A percentile compares a stretch with the other conserved stretches of the same genome.
Conservation (phyloP, 495 filamentous ascomycete species). For the Podospora australis region DNA sequence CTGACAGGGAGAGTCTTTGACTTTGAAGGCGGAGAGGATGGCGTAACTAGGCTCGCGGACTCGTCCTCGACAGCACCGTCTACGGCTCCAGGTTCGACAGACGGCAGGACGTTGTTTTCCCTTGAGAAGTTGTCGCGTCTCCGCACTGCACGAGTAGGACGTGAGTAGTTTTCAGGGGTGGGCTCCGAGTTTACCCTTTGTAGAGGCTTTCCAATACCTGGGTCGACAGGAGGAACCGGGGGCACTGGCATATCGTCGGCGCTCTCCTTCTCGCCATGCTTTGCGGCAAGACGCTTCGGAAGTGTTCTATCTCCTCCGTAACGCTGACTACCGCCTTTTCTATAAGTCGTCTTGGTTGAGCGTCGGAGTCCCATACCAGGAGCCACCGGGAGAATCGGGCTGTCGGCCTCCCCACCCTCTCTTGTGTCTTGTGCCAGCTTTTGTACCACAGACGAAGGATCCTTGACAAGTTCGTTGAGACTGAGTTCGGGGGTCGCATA, state of each 20-base stretch:
- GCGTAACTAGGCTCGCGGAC: slow-evolving; percentile 6
- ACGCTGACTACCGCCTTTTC: slow-evolving; percentile 65
- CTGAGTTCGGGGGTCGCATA: slow-evolving; percentile 50
- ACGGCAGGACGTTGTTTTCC: slow-evolving; percentile 16
- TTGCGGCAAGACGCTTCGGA: slow-evolving; percentile 60
- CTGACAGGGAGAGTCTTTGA: slow-evolving; percentile 20
- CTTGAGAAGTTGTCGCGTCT: slow-evolving; percentile 38
- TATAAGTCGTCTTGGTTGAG: slow-evolving; percentile 88
- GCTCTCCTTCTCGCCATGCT: slow-evolving; percentile 52
- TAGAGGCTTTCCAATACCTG: slow-evolving; percentile 48
- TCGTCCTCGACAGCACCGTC: slow-evolving; percentile 17
- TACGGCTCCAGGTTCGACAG: background rate
- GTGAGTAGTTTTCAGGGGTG: slow-evolving; percentile 51
- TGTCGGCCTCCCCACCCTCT: slow-evolving; percentile 52
- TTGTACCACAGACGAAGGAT: slow-evolving; percentile 63
- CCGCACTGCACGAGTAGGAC: slow-evolving; percentile 40
- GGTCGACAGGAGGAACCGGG: slow-evolving; percentile 41
- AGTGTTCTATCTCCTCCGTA: slow-evolving; percentile 48
- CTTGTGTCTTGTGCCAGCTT: slow-evolving; percentile 51
- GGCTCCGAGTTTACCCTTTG: slow-evolving; percentile 74
- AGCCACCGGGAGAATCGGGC: slow-evolving; percentile 75
- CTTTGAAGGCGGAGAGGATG: slow-evolving; percentile 14
- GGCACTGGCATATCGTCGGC: slow-evolving; percentile 43
- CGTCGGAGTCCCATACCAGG: slow-evolving; percentile 74
- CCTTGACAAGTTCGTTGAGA: slow-evolving; percentile 73